Percentiles rank a stretch among this genome's conserved stretches.
Conservation (phyloP, 768 basidiomycete genomes). For the Gymnopilus junonius region DNA sequence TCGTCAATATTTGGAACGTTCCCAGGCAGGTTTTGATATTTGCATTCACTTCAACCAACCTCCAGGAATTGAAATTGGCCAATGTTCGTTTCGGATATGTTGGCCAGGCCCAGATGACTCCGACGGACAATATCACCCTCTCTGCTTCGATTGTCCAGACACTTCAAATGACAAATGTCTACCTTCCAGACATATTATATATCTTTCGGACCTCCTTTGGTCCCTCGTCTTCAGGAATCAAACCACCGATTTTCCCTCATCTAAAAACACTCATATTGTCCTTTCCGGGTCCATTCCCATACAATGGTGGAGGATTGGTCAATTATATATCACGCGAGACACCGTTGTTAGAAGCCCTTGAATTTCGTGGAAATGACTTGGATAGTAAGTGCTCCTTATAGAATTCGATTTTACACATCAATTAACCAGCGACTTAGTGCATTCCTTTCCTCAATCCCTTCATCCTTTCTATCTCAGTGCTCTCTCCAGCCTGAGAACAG, state of each 20-base stretch:
- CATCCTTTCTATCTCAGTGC: too few relatives aligned
- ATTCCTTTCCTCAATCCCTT: too few relatives aligned
- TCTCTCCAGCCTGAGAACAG: too few relatives aligned
- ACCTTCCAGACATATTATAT: not conserved
- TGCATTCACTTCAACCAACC: not conserved
- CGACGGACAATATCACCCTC: not conserved
- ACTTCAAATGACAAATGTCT: not conserved
- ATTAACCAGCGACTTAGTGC: too few relatives aligned
- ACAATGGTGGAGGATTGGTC: not conserved
- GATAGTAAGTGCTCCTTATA: not conserved
- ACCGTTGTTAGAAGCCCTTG: not conserved
- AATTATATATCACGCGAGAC: not conserved
- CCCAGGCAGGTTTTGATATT: not conserved
- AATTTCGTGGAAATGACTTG: not conserved
- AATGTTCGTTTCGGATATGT: not conserved
- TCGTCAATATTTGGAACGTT: not conserved
- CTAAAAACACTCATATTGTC: not conserved
- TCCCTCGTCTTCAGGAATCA: too few relatives aligned
- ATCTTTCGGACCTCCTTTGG: not conserved
- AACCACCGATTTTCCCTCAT: not conserved
- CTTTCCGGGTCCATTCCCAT: not conserved
- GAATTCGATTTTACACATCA: too few relatives aligned
- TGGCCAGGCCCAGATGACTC: not conserved
- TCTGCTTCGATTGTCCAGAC: not conserved
- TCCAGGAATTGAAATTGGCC: not conserved